Evolutionary conservation across 1,284 basidiomycete genomes (phyloP), one percentile per base, ranked within the genome.

Genomic region (Irpex rosettiformis): DNA sequence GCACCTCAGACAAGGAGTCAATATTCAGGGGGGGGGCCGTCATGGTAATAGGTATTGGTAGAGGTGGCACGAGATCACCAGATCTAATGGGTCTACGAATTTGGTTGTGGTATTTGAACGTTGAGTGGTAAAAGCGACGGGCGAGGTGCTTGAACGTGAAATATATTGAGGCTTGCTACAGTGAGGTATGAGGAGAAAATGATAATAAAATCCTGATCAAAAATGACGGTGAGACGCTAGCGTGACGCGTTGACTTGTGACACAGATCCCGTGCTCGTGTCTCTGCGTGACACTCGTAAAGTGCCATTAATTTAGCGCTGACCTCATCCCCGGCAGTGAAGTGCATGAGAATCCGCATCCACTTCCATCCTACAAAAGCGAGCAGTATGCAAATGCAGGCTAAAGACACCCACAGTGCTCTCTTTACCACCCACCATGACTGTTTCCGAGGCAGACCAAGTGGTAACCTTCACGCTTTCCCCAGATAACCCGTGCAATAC

Each of bases 401-500:
- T 3, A 7, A 22, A 2, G 8, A 8, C 18, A 22, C 43, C 21
- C 43, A 45, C 43, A 45, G 13, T 18, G 5, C 43, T 18, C 43
- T 45, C 43, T 45, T 18, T 7, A 45, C n/a, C 13, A 45, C 43
- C 43, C 43, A 45, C 43, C 43, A 45, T 45, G 43, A 45, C 43
- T 22, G 43, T 45, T 45, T 11, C 21, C 43, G 43, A 45, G 13
- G 2, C n/a, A 45, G 43, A n/a, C 21, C 24, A 51, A 28, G 18
- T 51, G 7, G 27, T 28, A 3, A 61, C 54, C 18, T 73, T 80
- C 29, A 67, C 70, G 11, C 66, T 80, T 53, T 62, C 72, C 30
- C 73, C 70, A 1, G 77, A 80, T 65, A 78, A 79, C 64, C 77
- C 78, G 16, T 76, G 69, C 61, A 77, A 79, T 61, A 74, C 75